These are phyloP conservation scores for Fomitopsis schrenkii DNA, from an alignment of 1,284 basidiomycete species.

Conservation along the genomic window DNA sequence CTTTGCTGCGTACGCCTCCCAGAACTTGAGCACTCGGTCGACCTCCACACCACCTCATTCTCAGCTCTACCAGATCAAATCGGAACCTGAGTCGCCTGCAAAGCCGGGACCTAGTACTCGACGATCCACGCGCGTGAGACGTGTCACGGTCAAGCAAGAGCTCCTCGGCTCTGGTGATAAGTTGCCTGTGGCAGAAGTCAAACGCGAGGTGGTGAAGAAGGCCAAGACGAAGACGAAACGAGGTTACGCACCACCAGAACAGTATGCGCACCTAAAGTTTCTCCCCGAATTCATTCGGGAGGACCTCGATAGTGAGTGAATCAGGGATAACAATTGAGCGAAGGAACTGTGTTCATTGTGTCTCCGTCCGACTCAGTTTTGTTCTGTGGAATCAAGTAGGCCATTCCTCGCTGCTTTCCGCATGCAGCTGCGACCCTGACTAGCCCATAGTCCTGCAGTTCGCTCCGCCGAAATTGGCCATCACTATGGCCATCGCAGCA, in stretches of 20 bases:
- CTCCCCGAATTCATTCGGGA: conserved; percentile 36
- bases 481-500: conserved; percentile 70
- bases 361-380: conserved; percentile 15
- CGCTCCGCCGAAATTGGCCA: conserved; percentile 59
- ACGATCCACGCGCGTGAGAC: neutral
- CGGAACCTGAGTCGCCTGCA: too few species aligned
- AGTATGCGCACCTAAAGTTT: conserved; percentile 29
- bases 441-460: conserved; percentile 45
- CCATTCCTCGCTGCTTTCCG: neutral
- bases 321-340: neutral
- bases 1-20: too few species aligned
- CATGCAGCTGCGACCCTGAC: neutral
- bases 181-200: neutral
- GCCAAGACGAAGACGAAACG: conserved; percentile 18
- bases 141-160: neutral
- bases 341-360: neutral
- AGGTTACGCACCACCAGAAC: conserved; percentile 28
- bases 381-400: conserved; percentile 31
- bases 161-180: neutral
- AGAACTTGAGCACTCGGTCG: too few species aligned
- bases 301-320: conserved; percentile 38
- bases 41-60: too few species aligned
- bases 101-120: neutral
- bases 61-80: too few species aligned
- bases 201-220: neutral